Base-by-base conservation (phyloP, 495 filamentous ascomycete genomes). In the Aspergillus conjunctus region DNA sequence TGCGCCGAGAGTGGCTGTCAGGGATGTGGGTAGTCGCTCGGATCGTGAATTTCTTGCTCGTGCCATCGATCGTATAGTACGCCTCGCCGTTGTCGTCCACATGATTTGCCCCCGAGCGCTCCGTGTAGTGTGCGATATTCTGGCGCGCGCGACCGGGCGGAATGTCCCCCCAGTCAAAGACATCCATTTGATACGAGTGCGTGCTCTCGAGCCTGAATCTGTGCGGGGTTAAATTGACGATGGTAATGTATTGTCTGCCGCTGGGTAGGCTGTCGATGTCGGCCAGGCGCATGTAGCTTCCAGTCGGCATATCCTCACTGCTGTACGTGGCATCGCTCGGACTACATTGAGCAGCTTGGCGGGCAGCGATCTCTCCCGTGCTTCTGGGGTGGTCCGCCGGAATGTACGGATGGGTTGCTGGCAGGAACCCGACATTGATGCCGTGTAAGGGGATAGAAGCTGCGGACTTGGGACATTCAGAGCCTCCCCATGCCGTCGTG, bases 21-120 rank as follows among this genome's bases (percentile, higher is more conserved):
- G 58, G 58, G 14, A 49, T 49, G 34, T 60, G 58, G 10, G 58
- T 60, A 18, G 58, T 60, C 30, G 58, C 58, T 54, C 58, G 58
- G 45, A 60, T 54, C 1, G 30, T 41, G n/a, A 60, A 60, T 45
- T 15, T 34, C 21, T 54, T 60, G 15, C 34, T 32, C 31, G 58
- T 60, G 17, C 58, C 58, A 1, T 33, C 58, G 12, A 60, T 60
- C 1, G 11, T 37, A 44, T 60, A 60, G n/a, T 60, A 60, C 26
- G 58, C 58, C 49, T 60, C 58, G 18, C 58, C 58, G 20, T 48
- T 48, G 12, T 39, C 39, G 32, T 60, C 58, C 6, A 60, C 58
- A 1, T 21, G 21, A 21, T 54, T 60, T 50, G 39, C 44, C 20
- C 51, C 41, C 4, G 12, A 17, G 15, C 18, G 30, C 9, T 33